Percentiles rank a stretch among this genome's conserved stretches.
These are phyloP conservation scores for Coemansia guatemalensis DNA, from an alignment of 192 early-diverging fungal genomes.

Conservation along the genomic window DNA sequence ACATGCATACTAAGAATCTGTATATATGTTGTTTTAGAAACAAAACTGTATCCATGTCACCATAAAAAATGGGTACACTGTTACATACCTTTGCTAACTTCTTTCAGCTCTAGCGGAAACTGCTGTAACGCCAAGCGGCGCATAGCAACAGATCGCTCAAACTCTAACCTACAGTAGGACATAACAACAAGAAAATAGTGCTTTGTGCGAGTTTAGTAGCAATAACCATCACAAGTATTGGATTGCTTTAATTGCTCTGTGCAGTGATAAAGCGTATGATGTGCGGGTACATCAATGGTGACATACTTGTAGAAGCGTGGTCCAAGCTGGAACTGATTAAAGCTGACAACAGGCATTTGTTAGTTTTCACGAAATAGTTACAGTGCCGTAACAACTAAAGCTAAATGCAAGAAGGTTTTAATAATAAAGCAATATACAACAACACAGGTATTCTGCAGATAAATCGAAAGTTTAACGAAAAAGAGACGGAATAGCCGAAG, in stretches of 20 bases:
- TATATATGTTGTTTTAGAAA: not conserved
- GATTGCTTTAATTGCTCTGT: too few relatives aligned
- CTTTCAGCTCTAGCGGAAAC: constrained; percentile 27
- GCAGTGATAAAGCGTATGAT: not conserved
- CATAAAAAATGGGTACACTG: not conserved
- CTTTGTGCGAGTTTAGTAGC: not conserved
- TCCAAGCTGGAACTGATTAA: constrained; percentile 43
- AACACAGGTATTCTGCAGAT: too few relatives aligned
- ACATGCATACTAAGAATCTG: not conserved
- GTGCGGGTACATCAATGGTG: not conserved
- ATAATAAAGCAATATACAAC: not conserved
- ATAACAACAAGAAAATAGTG: not conserved
- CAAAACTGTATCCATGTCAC: not conserved
- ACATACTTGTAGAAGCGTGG: constrained; percentile 49
- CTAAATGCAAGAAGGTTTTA: too few relatives aligned
- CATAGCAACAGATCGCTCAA: constrained; percentile 47
- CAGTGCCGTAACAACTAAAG: too few relatives aligned
- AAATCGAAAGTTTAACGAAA: too few relatives aligned
- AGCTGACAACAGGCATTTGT: constrained; percentile 5
- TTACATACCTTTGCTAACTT: constrained; percentile 41
- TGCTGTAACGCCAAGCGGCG: constrained; percentile 42
- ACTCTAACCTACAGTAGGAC: constrained; percentile 34
- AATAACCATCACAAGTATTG: not conserved
- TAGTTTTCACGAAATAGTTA: not conserved
- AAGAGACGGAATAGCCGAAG: too few relatives aligned